phyloP scores from a whole-genome alignment of 2,329 filamentous ascomycete genomes.

The Aspergillus vadensis region DNA sequence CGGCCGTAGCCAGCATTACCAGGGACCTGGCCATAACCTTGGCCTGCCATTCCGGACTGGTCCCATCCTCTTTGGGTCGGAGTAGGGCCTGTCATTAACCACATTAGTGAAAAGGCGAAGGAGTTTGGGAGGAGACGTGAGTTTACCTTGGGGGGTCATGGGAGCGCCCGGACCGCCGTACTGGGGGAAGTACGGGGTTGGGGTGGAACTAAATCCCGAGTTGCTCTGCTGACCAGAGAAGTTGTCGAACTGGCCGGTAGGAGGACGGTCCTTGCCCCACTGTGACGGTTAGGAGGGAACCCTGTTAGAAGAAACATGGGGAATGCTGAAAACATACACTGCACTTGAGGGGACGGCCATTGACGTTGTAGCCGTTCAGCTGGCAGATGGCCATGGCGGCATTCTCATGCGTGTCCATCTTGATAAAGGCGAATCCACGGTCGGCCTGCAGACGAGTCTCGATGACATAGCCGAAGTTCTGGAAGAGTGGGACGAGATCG shows the following conservation, averaged over 20 bases:
- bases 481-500: slow-evolving; percentile 95
- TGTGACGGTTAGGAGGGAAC: slow-evolving; percentile 46
- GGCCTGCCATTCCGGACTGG: slow-evolving; percentile 52
- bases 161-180: slow-evolving; percentile 72
- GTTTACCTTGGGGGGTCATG: slow-evolving; percentile 62
- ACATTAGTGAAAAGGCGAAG: slow-evolving; percentile 14
- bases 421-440: slow-evolving; percentile 96
- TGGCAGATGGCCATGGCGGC: slow-evolving; percentile 98
- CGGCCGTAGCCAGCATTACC: slow-evolving; percentile 81
- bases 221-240: slow-evolving; percentile 78
- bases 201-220: slow-evolving; percentile 69
- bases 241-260: slow-evolving; percentile 78
- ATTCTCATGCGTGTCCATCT: slow-evolving; percentile 98
- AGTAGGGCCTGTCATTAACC: slow-evolving; percentile 50
- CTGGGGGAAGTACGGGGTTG: slow-evolving; percentile 87
- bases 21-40: slow-evolving; percentile 65
- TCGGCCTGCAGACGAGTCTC: slow-evolving; percentile 98
- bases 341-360: slow-evolving; percentile 95
- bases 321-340: slow-evolving; percentile 69
- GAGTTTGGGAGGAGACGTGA: slow-evolving; percentile 10
- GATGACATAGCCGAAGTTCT: slow-evolving; percentile 96
- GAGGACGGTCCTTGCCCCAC: slow-evolving; percentile 99
- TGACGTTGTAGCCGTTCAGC: slow-evolving; percentile 96
- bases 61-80: slow-evolving; percentile 59
- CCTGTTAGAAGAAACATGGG: slow-evolving; percentile 31